A percentile compares a stretch with the other conserved stretches of the same genome.
Conservation (phyloP, 495 filamentous ascomycete genomes). For the Lophiostoma macrostomum region DNA sequence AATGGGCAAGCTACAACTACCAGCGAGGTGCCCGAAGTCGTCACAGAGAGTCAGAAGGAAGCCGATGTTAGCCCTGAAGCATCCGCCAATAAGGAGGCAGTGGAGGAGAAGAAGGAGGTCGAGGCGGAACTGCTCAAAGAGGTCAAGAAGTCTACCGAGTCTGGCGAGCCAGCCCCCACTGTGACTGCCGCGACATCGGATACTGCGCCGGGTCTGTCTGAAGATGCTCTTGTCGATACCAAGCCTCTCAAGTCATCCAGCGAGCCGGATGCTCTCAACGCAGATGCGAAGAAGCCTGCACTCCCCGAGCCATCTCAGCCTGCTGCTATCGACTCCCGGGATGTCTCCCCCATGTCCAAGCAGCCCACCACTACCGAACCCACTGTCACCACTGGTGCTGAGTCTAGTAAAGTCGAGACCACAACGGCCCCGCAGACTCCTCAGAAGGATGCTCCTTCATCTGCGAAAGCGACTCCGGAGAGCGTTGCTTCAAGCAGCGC, state of each 20-base stretch:
- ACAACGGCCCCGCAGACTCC: constrained; percentile 28
- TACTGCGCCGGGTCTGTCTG: constrained; percentile 11
- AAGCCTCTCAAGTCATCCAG: constrained; percentile 32
- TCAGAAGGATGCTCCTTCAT: constrained; percentile 19
- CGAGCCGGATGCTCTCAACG: constrained; percentile 20
- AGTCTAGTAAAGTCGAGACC: constrained; percentile 21
- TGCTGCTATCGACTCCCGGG: constrained; percentile 25
- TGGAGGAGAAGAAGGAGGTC: constrained; percentile 73
- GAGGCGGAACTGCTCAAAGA: constrained; percentile 46
- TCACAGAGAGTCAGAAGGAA: constrained; percentile 64
- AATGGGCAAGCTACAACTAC: constrained; percentile 28
- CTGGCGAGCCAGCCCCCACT: constrained; percentile 39
- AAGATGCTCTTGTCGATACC: constrained; percentile 22
- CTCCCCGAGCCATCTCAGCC: not conserved
- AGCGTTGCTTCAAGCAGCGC: constrained; percentile 39
- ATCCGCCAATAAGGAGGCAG: constrained; percentile 54
- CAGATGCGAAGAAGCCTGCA: constrained; percentile 10
- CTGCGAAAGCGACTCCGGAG: constrained; percentile 33
- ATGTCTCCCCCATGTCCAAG: constrained; percentile 40
- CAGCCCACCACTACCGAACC: constrained; percentile 27
- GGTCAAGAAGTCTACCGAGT: constrained; percentile 27
- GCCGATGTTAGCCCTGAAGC: constrained; percentile 60
- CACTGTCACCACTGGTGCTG: constrained; percentile 36
- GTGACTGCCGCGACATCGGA: constrained; percentile 25
- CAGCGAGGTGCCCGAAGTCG: constrained; percentile 58